Evolutionary conservation across 257 asterid species (phyloP).

Genomic region (Paraleonurus japonicus): DNA sequence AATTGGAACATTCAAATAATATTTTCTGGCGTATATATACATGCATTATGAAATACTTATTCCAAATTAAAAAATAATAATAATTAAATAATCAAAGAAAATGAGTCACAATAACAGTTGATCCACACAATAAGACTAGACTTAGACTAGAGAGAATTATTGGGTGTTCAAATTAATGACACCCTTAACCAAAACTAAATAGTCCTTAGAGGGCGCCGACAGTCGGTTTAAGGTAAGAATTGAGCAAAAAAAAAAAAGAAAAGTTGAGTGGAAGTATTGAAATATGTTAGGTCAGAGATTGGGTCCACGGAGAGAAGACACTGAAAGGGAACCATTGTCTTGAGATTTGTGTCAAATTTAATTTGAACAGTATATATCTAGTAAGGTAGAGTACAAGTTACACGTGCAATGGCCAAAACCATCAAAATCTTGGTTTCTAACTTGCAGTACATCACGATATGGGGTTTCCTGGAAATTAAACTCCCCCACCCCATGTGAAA

Average conservation of each 20-base stretch:
- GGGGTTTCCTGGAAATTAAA: slow-evolving; percentile 18
- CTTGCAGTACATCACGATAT: neutral
- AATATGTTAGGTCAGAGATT: slow-evolving; percentile 42
- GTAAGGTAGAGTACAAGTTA: slow-evolving; percentile 36
- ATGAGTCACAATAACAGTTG: neutral
- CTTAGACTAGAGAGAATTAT: neutral
- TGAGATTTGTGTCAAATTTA: slow-evolving; percentile 53
- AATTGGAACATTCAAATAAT: no score
- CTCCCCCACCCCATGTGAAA: slow-evolving; percentile 14
- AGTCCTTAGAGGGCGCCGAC: slow-evolving; percentile 52
- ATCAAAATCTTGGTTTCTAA: slow-evolving; percentile 22
- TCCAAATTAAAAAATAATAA: neutral
- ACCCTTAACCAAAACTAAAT: neutral
- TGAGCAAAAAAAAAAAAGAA: neutral
- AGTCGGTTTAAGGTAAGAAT: slow-evolving; percentile 42
- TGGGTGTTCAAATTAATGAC: neutral
- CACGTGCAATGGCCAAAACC: slow-evolving; percentile 57
- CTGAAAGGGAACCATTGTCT: slow-evolving; percentile 34
- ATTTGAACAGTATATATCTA: neutral
- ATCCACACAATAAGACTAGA: no score
- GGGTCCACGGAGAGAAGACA: slow-evolving; percentile 44
- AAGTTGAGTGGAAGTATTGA: slow-evolving; percentile 15
- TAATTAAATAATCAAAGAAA: neutral
- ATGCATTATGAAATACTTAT: neutral
- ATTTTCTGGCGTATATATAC: no score